These are phyloP conservation scores for Brasilioporus rufonigricans DNA, from an alignment of 768 basidiomycete genomes.

Conservation along the genomic window DNA sequence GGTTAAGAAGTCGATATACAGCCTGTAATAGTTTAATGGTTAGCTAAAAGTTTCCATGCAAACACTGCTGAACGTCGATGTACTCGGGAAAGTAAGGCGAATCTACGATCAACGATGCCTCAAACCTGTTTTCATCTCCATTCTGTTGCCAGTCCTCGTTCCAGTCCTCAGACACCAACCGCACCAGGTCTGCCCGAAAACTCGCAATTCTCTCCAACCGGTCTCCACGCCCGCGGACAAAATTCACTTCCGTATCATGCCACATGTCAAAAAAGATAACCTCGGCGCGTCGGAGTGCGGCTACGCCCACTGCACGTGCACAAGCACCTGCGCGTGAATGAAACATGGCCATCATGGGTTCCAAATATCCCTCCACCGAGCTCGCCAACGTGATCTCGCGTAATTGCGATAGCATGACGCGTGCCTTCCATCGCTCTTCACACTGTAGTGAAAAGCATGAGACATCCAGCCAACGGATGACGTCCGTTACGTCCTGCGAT, in stretches of 20 bases:
- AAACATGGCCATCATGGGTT: not conserved
- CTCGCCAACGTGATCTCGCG: conserved; percentile 17
- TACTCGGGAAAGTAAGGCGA: conserved; percentile 13
- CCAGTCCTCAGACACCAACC: not conserved
- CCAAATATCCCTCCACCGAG: conserved; percentile 10
- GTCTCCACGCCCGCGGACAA: not conserved
- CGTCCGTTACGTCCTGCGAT: conserved; percentile 14
- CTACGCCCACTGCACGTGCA: conserved; percentile 2
- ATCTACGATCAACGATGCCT: conserved; percentile 4
- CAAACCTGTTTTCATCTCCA: not conserved
- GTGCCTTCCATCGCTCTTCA: too few species aligned
- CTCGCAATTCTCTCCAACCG: not conserved
- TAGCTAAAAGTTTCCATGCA: not conserved
- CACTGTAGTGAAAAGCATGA: not conserved
- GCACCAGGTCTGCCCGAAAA: not conserved
- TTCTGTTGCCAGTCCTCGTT: too few species aligned
- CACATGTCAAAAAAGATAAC: conserved; percentile 15
- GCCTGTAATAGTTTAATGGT: not conserved
- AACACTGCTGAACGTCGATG: not conserved
- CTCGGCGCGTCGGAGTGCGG: conserved; percentile 6
- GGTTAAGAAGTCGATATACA: not conserved
- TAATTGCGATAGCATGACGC: not conserved
- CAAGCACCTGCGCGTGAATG: conserved; percentile 8
- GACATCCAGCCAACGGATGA: conserved; percentile 9
- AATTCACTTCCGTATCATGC: not conserved